phyloP scores from a whole-genome alignment of 306 rosid species.

The Styphnolobium japonicum region DNA sequence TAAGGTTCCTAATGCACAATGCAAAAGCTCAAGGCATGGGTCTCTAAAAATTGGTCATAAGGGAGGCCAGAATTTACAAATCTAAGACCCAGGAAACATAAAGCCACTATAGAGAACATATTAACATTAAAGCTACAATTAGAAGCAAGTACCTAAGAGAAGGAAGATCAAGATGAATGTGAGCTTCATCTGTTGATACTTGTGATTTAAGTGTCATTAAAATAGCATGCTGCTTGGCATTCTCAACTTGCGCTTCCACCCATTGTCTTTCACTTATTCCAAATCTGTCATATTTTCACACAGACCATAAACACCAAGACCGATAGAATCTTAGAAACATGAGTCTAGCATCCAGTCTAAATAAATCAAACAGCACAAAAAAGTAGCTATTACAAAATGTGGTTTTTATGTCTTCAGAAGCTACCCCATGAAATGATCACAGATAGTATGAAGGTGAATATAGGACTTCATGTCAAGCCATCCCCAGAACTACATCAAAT shows the following conservation, averaged over 20 bases:
- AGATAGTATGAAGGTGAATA: not conserved
- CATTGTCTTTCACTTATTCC: constrained; percentile 99
- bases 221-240: constrained; percentile 94
- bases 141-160: constrained; percentile 65
- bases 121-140: constrained; percentile 17
- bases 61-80: constrained; percentile 13
- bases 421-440: not conserved
- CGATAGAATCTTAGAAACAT: constrained; percentile 2
- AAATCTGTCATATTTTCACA: constrained; percentile 56
- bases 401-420: not conserved
- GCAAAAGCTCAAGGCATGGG: not conserved
- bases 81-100: constrained; percentile 1
- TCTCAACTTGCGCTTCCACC: constrained; percentile 99
- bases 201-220: constrained; percentile 79
- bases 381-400: not conserved
- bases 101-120: constrained; percentile 5
- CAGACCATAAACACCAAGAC: constrained; percentile 14
- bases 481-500: constrained; percentile 4
- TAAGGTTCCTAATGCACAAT: constrained; percentile 4
- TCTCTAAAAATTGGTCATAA: not conserved
- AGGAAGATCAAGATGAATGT: constrained; percentile 94
- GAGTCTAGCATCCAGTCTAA: constrained; percentile 13
- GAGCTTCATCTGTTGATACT: constrained; percentile 95
- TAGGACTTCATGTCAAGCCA: not conserved
- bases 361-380: not conserved